A percentile compares a stretch with the other conserved stretches of the same genome.
phyloP scores from a whole-genome alignment of 805 yeast genomes.

The Spathaspora girioi region DNA sequence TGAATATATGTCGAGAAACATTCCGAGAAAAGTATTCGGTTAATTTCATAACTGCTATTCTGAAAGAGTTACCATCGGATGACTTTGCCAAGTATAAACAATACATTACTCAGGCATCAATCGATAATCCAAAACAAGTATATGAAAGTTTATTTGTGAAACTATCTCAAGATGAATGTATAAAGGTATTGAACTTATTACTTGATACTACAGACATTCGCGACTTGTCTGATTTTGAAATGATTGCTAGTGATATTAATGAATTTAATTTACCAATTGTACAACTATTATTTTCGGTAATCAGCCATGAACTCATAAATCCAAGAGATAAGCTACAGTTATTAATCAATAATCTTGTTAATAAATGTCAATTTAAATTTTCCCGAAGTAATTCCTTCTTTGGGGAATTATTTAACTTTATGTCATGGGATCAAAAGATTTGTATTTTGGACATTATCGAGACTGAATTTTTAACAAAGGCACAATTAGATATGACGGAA shows the following conservation, averaged over 20 bases:
- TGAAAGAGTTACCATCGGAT: slow-evolving; percentile 1
- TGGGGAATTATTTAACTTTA: slow-evolving; percentile 35
- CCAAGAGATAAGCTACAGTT: slow-evolving; percentile 9
- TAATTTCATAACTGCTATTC: slow-evolving; percentile 1
- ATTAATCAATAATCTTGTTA: slow-evolving; percentile 14
- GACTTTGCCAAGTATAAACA: background rate
- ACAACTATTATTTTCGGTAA: slow-evolving; percentile 25
- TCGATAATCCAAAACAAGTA: slow-evolving; percentile 16
- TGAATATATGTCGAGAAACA: slow-evolving; percentile 1
- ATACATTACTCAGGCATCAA: slow-evolving; percentile 11
- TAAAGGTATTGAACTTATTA: slow-evolving; percentile 15
- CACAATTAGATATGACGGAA: background rate
- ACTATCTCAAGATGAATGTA: slow-evolving; percentile 14
- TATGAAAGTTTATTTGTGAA: slow-evolving; percentile 18
- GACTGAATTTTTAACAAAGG: slow-evolving; percentile 17
- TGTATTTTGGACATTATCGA: slow-evolving; percentile 26
- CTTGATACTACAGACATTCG: slow-evolving; percentile 4
- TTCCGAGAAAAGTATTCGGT: slow-evolving; percentile 3
- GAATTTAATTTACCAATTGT: slow-evolving; percentile 34
- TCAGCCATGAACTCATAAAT: slow-evolving; percentile 14
- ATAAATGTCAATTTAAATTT: slow-evolving; percentile 23
- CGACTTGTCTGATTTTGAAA: slow-evolving; percentile 14
- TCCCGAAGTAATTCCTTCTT: slow-evolving; percentile 29
- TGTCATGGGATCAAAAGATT: slow-evolving; percentile 27
- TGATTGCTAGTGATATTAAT: slow-evolving; percentile 13